Percentiles rank a stretch among this genome's conserved stretches.
Evolutionary conservation across 805 yeast species (phyloP).

Genomic region (Suhomyces faveliae): DNA sequence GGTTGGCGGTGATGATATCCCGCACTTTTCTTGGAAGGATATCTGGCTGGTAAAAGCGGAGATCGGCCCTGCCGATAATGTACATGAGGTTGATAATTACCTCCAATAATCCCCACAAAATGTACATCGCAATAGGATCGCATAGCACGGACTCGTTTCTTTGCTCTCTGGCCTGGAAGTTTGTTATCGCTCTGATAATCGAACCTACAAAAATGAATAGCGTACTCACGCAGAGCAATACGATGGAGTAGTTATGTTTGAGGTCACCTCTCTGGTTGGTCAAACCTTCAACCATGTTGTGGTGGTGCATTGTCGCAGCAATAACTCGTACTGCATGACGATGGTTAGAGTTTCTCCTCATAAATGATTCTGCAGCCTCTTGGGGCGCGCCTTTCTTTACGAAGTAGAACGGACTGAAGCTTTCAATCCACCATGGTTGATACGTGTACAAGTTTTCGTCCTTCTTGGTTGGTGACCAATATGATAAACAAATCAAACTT

Average conservation of each 20-base stretch:
- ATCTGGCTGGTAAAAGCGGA: constrained; percentile 80
- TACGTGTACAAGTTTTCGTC: constrained; percentile 55
- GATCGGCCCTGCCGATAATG: constrained; percentile 66
- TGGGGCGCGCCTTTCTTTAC: constrained; percentile 52
- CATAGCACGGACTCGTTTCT: constrained; percentile 16
- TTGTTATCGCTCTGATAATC: constrained; percentile 47
- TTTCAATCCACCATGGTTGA: constrained; percentile 79
- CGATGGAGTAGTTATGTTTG: constrained; percentile 51
- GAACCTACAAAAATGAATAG: constrained; percentile 50
- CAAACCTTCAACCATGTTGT: constrained; percentile 36
- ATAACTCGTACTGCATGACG: constrained; percentile 56
- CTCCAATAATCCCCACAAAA: constrained; percentile 69
- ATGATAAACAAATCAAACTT: constrained; percentile 49
- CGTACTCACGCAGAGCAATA: constrained; percentile 46
- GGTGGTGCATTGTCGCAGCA: constrained; percentile 52
- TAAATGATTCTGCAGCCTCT: constrained; percentile 47
- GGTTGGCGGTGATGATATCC: constrained; percentile 42
- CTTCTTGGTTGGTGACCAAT: constrained; percentile 51
- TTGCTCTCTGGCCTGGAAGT: constrained; percentile 33
- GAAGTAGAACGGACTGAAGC: constrained; percentile 59
- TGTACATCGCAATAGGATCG: constrained; percentile 60
- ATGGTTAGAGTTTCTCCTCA: constrained; percentile 46
- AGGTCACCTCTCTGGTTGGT: constrained; percentile 41
- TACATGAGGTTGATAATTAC: constrained; percentile 54
- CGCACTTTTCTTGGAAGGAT: constrained; percentile 40